Conservation (phyloP, 2,329 filamentous ascomycete genomes). For the Albifimbria verrucaria region DNA sequence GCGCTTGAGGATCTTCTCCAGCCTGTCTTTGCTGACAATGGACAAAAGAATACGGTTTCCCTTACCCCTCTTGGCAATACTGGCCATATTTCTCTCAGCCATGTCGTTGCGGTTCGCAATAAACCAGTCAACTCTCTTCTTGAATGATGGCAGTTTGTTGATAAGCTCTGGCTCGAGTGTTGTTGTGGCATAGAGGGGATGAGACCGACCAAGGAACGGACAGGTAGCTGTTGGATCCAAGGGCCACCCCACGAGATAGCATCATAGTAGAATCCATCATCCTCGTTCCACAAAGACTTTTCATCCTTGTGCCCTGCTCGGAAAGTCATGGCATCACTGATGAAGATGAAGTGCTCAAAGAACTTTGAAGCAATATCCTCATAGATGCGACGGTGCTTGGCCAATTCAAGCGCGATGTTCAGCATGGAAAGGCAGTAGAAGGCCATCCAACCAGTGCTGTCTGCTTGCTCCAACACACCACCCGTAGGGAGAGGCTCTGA, state of each 20-base stretch:
- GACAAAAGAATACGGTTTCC: slow-evolving; percentile 84
- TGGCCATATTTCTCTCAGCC: slow-evolving; percentile 90
- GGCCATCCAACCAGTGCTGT: slow-evolving; percentile 98
- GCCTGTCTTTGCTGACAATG: slow-evolving; percentile 87
- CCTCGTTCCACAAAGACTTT: slow-evolving; percentile 90
- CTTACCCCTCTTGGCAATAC: slow-evolving; percentile 85
- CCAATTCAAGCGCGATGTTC: slow-evolving; percentile 91
- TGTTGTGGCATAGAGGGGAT: slow-evolving; percentile 92
- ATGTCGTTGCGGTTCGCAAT: slow-evolving; percentile 82
- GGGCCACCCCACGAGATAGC: slow-evolving; percentile 95
- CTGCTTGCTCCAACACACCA: slow-evolving; percentile 89
- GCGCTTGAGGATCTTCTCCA: slow-evolving; percentile 81
- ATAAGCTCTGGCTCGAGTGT: slow-evolving; percentile 93
- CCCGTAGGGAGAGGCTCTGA: slow-evolving; percentile 93
- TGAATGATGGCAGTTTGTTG: slow-evolving; percentile 88
- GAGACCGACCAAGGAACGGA: slow-evolving; percentile 86
- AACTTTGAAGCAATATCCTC: slow-evolving; percentile 98
- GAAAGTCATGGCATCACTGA: slow-evolving; percentile 95
- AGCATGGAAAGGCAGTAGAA: slow-evolving; percentile 97
- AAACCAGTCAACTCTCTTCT: slow-evolving; percentile 92
- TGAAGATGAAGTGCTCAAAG: slow-evolving; percentile 97
- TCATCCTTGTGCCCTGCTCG: slow-evolving; percentile 66
- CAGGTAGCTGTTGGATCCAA: slow-evolving; percentile 87
- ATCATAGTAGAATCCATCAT: slow-evolving; percentile 98
- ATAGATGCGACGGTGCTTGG: slow-evolving; percentile 91